Percentiles rank a stretch among this genome's conserved stretches.
Conservation (phyloP, 2,329 filamentous ascomycete genomes). For the Xylaria digitata region DNA sequence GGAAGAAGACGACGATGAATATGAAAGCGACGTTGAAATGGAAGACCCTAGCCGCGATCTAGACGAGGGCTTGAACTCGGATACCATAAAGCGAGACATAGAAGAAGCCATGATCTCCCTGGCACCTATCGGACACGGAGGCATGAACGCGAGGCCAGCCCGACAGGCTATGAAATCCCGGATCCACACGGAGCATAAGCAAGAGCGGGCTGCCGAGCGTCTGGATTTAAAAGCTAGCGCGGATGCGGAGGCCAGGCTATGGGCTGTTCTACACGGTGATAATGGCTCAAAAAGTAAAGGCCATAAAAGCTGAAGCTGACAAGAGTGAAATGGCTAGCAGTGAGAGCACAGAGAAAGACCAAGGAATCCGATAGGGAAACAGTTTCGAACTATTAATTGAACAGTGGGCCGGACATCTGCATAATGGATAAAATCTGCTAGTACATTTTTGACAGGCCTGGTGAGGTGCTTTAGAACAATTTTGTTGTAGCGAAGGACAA, state of each 20-base stretch:
- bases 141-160: conserved; percentile 32
- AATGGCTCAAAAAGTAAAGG: neutral
- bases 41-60: conserved; percentile 49
- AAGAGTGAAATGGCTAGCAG: neutral
- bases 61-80: conserved; percentile 25
- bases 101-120: conserved; percentile 45
- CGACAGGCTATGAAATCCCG: conserved; percentile 36
- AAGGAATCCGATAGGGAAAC: neutral
- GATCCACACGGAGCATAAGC: conserved; percentile 44
- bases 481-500: neutral
- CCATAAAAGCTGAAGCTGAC: neutral
- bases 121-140: conserved; percentile 24
- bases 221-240: conserved; percentile 38
- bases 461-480: neutral
- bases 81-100: conserved; percentile 40
- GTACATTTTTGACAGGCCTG: neutral
- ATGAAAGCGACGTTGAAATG: conserved; percentile 21
- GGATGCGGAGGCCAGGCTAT: conserved; percentile 45
- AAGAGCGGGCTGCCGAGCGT: conserved; percentile 44
- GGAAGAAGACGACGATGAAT: conserved; percentile 4
- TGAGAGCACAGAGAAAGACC: neutral
- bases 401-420: neutral
- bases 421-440: neutral
- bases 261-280: conserved; percentile 40
- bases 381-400: neutral